A percentile compares a stretch with the other conserved stretches of the same genome.
Conservation (phyloP, 345 rosid genomes). For the Ceriops zippeliana region DNA sequence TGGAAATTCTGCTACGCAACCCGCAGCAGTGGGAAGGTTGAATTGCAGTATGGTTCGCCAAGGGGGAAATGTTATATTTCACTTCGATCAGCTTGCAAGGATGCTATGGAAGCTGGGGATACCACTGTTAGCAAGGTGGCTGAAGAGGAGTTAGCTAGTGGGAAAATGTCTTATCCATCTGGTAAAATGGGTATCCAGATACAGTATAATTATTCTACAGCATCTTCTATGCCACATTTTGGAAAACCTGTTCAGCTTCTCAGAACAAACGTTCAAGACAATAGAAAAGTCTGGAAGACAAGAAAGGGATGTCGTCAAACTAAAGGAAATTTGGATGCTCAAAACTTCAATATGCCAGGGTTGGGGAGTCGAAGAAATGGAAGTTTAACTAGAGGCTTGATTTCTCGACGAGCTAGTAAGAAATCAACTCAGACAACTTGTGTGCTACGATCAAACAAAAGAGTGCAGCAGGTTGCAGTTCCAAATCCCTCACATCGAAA, state of each 20-base stretch:
- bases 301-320: conserved; percentile 19
- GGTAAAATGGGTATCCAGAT: conserved; percentile 8
- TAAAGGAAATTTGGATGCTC: conserved; percentile 16
- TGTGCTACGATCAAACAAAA: conserved; percentile 48
- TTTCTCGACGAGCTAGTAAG: conserved; percentile 5
- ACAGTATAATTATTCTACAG: conserved; percentile 4
- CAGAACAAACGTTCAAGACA: conserved; percentile 17
- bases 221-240: conserved; percentile 6
- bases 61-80: conserved; percentile 34
- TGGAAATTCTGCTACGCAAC: conserved; percentile 30
- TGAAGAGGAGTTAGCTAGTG: conserved; percentile 9
- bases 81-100: conserved; percentile 46
- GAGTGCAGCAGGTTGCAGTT: conserved; percentile 37
- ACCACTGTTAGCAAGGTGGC: conserved; percentile 13
- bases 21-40: conserved; percentile 20
- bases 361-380: conserved; percentile 4
- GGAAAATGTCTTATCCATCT: conserved; percentile 8
- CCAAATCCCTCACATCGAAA: conserved; percentile 34
- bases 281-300: conserved; percentile 24
- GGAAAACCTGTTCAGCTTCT: background rate
- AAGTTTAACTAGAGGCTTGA: conserved; percentile 6
- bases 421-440: conserved; percentile 7
- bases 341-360: conserved; percentile 5
- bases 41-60: conserved; percentile 34
- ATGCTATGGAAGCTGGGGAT: conserved; percentile 15